Conservation (phyloP, 345 rosid species). For the Arabis alpina region DNA sequence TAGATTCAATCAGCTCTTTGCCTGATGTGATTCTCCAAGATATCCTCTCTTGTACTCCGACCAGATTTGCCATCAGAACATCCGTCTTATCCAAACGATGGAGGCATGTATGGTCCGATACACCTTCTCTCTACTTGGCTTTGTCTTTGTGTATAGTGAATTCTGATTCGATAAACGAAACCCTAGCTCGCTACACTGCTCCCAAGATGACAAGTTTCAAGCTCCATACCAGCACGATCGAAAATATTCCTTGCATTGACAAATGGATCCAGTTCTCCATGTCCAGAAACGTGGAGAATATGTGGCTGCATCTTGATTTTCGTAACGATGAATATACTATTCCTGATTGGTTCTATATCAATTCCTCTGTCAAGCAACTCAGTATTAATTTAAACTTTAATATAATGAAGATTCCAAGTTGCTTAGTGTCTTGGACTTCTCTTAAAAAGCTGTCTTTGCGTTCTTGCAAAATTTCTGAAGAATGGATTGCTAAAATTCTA, state of each 20-base stretch:
- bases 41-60: slow-evolving; percentile 6
- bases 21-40: slow-evolving; percentile 5
- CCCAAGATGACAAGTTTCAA: slow-evolving; percentile 8
- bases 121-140: slow-evolving; percentile 17
- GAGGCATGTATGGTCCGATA: slow-evolving; percentile 27
- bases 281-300: slow-evolving; percentile 14
- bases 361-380: neutral
- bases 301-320: neutral
- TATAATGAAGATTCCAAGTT: neutral
- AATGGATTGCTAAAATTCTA: slow-evolving; percentile 10
- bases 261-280: slow-evolving; percentile 26
- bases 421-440: slow-evolving; percentile 21
- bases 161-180: neutral
- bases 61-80: slow-evolving; percentile 9
- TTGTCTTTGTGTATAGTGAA: no score
- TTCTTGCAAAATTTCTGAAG: neutral
- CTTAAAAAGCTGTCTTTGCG: neutral
- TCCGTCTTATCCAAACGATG: slow-evolving; percentile 33
- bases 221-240: neutral
- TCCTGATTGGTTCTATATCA: neutral
- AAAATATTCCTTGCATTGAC: neutral
- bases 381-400: rapidly evolving
- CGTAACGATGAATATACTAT: neutral
- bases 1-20: slow-evolving; percentile 5
- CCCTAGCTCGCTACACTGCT: slow-evolving; percentile 18